A percentile compares a stretch with the other conserved stretches of the same genome.
Conservation (phyloP, 2,329 filamentous ascomycete genomes). For the Plenodomus biglobosus region DNA sequence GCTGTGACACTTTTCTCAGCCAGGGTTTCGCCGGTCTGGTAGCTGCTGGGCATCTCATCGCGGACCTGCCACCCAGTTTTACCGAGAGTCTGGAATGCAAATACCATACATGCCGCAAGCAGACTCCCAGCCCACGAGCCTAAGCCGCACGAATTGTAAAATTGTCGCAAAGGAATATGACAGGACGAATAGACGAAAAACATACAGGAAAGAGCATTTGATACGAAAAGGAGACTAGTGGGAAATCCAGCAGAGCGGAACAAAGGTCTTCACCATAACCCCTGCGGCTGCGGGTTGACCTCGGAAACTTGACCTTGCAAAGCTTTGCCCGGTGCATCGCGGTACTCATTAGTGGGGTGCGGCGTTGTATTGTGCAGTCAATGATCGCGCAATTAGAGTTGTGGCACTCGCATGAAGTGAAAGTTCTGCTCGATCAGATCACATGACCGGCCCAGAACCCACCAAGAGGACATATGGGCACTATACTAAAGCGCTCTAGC, state of each 20-base stretch:
- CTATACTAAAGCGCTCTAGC: not conserved
- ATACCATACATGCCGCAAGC: slow-evolving; percentile 28
- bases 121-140: slow-evolving; percentile 19
- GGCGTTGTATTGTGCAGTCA: not conserved
- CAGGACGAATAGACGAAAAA: slow-evolving; percentile 1
- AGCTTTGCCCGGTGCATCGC: not conserved
- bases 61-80: slow-evolving; percentile 9
- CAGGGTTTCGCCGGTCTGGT: not conserved
- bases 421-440: not conserved
- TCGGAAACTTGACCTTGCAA: not conserved
- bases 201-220: slow-evolving; percentile 9
- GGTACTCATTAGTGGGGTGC: slow-evolving; percentile 1
- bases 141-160: slow-evolving; percentile 4
- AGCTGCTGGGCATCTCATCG: slow-evolving; percentile 3
- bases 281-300: not conserved
- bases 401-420: not conserved
- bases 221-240: slow-evolving; percentile 14
- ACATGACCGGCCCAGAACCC: not conserved
- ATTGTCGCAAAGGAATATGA: slow-evolving; percentile 2
- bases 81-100: slow-evolving; percentile 18
- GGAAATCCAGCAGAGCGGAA: slow-evolving; percentile 16
- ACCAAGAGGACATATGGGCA: not conserved
- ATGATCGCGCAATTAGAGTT: not conserved
- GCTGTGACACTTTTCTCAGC: not conserved
- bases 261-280: slow-evolving; percentile 14